Conservation (phyloP, 805 yeast species). For the Myxozyma geophila region DNA sequence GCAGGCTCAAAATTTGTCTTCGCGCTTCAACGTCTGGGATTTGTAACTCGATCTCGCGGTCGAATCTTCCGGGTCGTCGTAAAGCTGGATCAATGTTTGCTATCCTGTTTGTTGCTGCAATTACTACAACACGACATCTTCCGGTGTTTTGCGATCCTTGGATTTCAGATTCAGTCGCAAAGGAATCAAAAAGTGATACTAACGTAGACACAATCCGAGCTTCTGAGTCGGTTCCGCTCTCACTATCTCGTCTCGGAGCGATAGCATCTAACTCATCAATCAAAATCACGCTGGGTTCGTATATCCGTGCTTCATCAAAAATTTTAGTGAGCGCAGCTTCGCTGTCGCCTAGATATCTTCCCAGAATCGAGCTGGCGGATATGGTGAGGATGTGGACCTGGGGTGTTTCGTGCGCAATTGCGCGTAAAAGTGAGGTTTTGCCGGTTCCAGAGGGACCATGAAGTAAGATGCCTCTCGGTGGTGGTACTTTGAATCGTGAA, state of each 20-base stretch:
- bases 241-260: slow-evolving; percentile 81
- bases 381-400: slow-evolving; percentile 80
- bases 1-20: slow-evolving; percentile 67
- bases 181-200: slow-evolving; percentile 70
- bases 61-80: slow-evolving; percentile 86
- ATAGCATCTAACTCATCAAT: slow-evolving; percentile 94
- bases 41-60: slow-evolving; percentile 86
- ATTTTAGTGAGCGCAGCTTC: slow-evolving; percentile 81
- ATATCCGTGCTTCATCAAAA: slow-evolving; percentile 81
- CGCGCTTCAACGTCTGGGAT: slow-evolving; percentile 89
- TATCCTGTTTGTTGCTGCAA: slow-evolving; percentile 76
- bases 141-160: slow-evolving; percentile 45
- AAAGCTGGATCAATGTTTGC: slow-evolving; percentile 71
- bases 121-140: slow-evolving; percentile 64
- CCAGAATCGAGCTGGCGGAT: slow-evolving; percentile 89
- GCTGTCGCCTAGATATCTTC: slow-evolving; percentile 93
- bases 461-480: slow-evolving; percentile 89
- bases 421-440: slow-evolving; percentile 82
- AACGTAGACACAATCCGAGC: slow-evolving; percentile 88
- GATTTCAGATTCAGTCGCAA: slow-evolving; percentile 43
- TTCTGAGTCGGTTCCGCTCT: slow-evolving; percentile 77
- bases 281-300: slow-evolving; percentile 84
- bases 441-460: slow-evolving; percentile 99
- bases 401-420: slow-evolving; percentile 73
- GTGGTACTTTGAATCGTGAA: slow-evolving; percentile 81